Evolutionary conservation across 2,329 filamentous ascomycete species (phyloP), one percentile per base, ranked within the genome.

Genomic region (Phyllachora maydis): DNA sequence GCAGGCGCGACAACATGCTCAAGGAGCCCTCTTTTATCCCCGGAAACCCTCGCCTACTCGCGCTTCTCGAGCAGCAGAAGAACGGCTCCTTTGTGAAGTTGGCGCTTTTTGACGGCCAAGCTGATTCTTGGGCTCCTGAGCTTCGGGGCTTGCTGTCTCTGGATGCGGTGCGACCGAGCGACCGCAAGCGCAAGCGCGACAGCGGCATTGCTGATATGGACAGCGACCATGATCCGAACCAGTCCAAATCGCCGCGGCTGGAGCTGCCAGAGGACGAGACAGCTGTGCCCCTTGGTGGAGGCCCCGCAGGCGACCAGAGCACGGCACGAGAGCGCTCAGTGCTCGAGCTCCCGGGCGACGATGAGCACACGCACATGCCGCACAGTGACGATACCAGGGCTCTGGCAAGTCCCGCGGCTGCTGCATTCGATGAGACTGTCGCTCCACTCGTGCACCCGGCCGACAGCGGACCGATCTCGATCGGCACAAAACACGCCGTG

Each of bases 401-500:
- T 13, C 39, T 46, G 3, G 32, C 35, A 2, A 26, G 26, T 6
- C 64, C 75, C 9, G 65, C 65, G 16, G n/a, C n/a, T n/a, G n/a
- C n/a, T n/a, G n/a, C n/a, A n/a, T 79, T 88, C 36, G 79, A 92
- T 36, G 77, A 82, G 20, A 85, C 78, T 0, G 72, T 68, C 2
- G 65, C 65, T 13, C 74, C 78, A 8, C 49, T 79, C 4, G 65
- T 83, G 4, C 77, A 88, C 39, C 78, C 82, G 8, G 68, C 70
- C 15, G 82, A 93, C 32, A 79, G 69, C 32, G 82, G 82, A 0
- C 77, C 81, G 0, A 74, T 95, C 6, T 92, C 83, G 0, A 50
- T 91, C 11, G 83, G 81, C 29, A 98, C 88, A 8, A 88, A 90
- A 49, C 83, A 92, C 40, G 88, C 88, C 16, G 90, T 98, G 11